These are phyloP conservation scores for Mycena citricolor DNA, from an alignment of 1,284 basidiomycete genomes.

Conservation along the genomic window DNA sequence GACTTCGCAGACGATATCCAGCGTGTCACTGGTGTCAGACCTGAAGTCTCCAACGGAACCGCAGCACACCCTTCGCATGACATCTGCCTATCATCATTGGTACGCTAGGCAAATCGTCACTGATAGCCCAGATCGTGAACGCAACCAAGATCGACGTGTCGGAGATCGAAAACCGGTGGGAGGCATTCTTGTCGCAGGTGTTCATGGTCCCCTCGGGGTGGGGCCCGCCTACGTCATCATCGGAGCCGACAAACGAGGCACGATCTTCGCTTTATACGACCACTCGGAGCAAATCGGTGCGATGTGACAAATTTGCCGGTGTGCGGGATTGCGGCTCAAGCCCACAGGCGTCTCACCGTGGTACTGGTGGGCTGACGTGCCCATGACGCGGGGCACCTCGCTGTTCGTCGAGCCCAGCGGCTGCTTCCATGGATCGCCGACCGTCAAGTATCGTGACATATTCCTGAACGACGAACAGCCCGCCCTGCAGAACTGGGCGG, in stretches of 20 bases:
- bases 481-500: constrained; percentile 58
- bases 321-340: constrained; percentile 12
- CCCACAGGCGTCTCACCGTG: constrained; percentile 58
- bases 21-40: constrained; percentile 54
- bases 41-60: constrained; percentile 48
- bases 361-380: constrained; percentile 75
- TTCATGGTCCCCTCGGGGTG: constrained; percentile 61
- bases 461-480: constrained; percentile 71
- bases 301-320: constrained; percentile 25
- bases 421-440: constrained; percentile 65
- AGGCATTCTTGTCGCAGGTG: constrained; percentile 53
- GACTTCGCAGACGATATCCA: constrained; percentile 65
- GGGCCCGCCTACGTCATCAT: constrained; percentile 63
- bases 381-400: constrained; percentile 47
- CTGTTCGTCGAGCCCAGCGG: constrained; percentile 49
- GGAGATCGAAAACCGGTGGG: constrained; percentile 62
- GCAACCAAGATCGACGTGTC: constrained; percentile 54
- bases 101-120: constrained; percentile 60
- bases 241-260: constrained; percentile 65
- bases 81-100: constrained; percentile 58
- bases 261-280: constrained; percentile 69
- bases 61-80: constrained; percentile 27
- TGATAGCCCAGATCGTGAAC: constrained; percentile 57
- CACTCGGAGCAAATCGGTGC: constrained; percentile 70
- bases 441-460: constrained; percentile 70